These are phyloP conservation scores for Diospyros kaki DNA, from an alignment of 148 eudicot species.

Conservation along the genomic window DNA sequence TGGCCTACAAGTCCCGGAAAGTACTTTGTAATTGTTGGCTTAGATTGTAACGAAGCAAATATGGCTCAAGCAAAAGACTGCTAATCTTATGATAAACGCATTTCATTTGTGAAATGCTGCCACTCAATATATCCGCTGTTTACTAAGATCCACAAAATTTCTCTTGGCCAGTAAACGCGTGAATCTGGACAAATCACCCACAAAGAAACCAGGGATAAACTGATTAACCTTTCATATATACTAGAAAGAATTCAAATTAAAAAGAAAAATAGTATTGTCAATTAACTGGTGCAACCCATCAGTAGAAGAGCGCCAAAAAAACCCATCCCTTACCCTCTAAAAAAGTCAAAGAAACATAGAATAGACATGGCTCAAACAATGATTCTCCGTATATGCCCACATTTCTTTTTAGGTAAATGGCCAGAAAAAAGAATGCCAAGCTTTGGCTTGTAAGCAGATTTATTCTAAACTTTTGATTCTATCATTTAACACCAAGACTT, in stretches of 20 bases:
- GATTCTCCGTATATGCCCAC: too few species aligned
- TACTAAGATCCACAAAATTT: slow-evolving; percentile 54
- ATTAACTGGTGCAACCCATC: too few species aligned
- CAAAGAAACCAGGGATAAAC: background rate
- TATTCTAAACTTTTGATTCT: too few species aligned
- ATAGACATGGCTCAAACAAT: too few species aligned
- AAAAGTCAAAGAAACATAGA: too few species aligned
- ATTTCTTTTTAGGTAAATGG: too few species aligned
- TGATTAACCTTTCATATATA: background rate
- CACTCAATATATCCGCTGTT: slow-evolving; percentile 66
- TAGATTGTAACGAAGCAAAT: background rate
- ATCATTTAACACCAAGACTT: too few species aligned
- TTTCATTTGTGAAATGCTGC: slow-evolving; percentile 80
- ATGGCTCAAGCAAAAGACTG: background rate
- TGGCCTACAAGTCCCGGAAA: slow-evolving; percentile 34
- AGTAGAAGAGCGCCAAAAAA: too few species aligned
- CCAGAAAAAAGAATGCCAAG: too few species aligned
- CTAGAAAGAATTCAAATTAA: background rate
- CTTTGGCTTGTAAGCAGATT: too few species aligned
- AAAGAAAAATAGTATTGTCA: background rate
- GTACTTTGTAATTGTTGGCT: background rate
- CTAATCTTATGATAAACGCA: slow-evolving; percentile 74
- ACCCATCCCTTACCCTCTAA: too few species aligned
- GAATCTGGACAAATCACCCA: slow-evolving; percentile 33
- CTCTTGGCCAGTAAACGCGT: slow-evolving; percentile 59